A percentile compares a stretch with the other conserved stretches of the same genome.
phyloP scores from a whole-genome alignment of 129 eudicot species.

The Flaveria linearis region DNA sequence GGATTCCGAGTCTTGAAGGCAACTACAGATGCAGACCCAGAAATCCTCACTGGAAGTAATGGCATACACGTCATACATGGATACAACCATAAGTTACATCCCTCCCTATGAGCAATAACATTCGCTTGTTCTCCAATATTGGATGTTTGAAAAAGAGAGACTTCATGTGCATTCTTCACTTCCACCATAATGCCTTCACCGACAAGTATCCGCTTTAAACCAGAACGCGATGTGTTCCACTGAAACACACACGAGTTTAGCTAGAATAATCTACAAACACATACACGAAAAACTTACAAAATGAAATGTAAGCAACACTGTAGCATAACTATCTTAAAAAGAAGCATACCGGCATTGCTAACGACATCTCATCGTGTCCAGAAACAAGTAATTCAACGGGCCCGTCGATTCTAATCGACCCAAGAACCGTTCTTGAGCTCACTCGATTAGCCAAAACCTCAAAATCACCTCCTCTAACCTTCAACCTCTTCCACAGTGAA shows the following conservation, averaged over 20 bases:
- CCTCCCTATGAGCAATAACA: conserved; percentile 21
- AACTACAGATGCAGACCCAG: conserved; percentile 62
- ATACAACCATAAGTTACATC: conserved; percentile 31
- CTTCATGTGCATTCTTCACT: conserved; percentile 59
- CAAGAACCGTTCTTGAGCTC: conserved; percentile 45
- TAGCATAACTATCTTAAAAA: not conserved
- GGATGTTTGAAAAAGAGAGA: conserved; percentile 50
- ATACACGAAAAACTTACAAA: not conserved
- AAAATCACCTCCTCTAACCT: conserved; percentile 34
- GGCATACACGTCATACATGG: conserved; percentile 45
- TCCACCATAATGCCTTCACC: conserved; percentile 70
- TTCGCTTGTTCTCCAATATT: conserved; percentile 37
- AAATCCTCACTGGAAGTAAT: conserved; percentile 51
- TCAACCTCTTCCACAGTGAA: conserved; percentile 53
- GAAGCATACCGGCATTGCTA: conserved; percentile 59
- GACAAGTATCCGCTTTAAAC: conserved; percentile 62
- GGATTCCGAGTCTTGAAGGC: conserved; percentile 64
- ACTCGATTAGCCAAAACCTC: conserved; percentile 56
- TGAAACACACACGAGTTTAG: conserved; percentile 36
- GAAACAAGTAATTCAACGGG: conserved; percentile 59
- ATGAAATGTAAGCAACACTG: not conserved
- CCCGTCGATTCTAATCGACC: conserved; percentile 51
- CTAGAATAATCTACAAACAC: conserved; percentile 7
- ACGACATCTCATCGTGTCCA: conserved; percentile 51
- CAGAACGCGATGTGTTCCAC: conserved; percentile 57